These are phyloP conservation scores for Moniliella sp. DNA, from an alignment of 1,284 basidiomycete genomes.

Conservation along the genomic window DNA sequence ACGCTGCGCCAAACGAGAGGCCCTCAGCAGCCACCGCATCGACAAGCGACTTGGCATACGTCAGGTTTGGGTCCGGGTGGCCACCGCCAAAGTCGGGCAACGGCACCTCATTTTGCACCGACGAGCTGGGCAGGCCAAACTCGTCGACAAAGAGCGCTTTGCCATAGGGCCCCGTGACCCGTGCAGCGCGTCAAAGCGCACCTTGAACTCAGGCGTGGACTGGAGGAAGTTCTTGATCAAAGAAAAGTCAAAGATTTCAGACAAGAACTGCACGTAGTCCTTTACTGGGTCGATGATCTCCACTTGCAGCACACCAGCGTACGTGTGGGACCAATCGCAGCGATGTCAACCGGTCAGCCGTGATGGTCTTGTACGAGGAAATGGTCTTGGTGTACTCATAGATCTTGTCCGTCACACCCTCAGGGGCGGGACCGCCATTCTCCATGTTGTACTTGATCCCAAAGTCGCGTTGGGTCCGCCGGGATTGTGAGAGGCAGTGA, in stretches of 20 bases:
- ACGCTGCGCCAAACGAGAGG: slow-evolving; percentile 83
- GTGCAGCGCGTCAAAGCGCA: slow-evolving; percentile 85
- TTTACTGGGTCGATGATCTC: slow-evolving; percentile 79
- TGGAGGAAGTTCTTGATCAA: slow-evolving; percentile 76
- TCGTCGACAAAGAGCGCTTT: slow-evolving; percentile 62
- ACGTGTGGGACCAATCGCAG: slow-evolving; percentile 54
- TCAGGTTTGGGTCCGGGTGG: slow-evolving; percentile 94
- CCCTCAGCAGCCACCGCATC: slow-evolving; percentile 66
- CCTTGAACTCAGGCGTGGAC: slow-evolving; percentile 44
- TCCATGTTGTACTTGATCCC: slow-evolving; percentile 97
- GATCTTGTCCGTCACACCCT: slow-evolving; percentile 78
- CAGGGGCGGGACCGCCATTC: slow-evolving; percentile 89
- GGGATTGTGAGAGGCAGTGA: slow-evolving; percentile 95
- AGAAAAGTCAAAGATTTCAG: slow-evolving; percentile 79
- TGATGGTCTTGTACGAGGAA: slow-evolving; percentile 60
- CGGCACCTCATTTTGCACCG: slow-evolving; percentile 75
- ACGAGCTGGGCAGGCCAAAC: slow-evolving; percentile 56
- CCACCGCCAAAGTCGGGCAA: slow-evolving; percentile 85
- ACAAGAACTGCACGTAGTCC: slow-evolving; percentile 65
- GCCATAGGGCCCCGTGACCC: slow-evolving; percentile 96
- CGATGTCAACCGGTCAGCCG: slow-evolving; percentile 63
- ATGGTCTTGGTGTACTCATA: slow-evolving; percentile 75
- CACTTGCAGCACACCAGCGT: slow-evolving; percentile 56
- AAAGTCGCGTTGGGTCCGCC: slow-evolving; percentile 89
- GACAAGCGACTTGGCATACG: slow-evolving; percentile 84